phyloP scores from a whole-genome alignment of 345 rosid genomes.

The Salix viminalis region DNA sequence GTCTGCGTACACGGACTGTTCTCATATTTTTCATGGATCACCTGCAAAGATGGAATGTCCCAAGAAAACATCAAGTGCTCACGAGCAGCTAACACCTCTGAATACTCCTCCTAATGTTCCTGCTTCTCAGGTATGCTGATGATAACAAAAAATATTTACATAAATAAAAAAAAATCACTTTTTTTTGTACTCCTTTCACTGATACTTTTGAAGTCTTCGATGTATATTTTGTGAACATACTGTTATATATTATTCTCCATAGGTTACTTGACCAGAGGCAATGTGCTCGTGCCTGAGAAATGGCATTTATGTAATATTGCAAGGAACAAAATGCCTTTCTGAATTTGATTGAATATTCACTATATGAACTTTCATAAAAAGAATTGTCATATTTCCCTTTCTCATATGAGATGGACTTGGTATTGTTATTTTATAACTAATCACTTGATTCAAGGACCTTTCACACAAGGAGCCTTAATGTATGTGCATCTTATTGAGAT shows the following conservation, averaged over 20 bases:
- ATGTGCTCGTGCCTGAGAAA: background rate
- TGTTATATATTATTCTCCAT: background rate
- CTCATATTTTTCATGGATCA: conserved; percentile 55
- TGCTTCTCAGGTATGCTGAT: conserved; percentile 46
- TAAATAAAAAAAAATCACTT: background rate
- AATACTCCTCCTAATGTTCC: conserved; percentile 32
- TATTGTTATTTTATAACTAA: background rate
- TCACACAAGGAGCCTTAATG: background rate
- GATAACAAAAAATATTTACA: background rate
- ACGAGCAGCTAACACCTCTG: conserved; percentile 37
- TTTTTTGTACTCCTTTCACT: background rate
- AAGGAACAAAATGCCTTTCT: background rate
- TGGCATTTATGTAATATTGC: background rate
- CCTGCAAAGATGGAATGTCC: conserved; percentile 41
- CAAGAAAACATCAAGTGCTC: conserved; percentile 29
- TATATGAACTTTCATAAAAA: background rate
- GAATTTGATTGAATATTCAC: background rate
- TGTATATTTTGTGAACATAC: background rate
- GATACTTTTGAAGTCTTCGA: background rate
- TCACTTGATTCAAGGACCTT: background rate
- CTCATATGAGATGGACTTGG: background rate
- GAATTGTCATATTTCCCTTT: background rate
- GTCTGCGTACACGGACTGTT: conserved; percentile 77
- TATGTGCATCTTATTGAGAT: no score
- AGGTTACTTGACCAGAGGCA: background rate